Conservation (phyloP, 1,139 yeast genomes). For the Saccharomyces hybrid region DNA sequence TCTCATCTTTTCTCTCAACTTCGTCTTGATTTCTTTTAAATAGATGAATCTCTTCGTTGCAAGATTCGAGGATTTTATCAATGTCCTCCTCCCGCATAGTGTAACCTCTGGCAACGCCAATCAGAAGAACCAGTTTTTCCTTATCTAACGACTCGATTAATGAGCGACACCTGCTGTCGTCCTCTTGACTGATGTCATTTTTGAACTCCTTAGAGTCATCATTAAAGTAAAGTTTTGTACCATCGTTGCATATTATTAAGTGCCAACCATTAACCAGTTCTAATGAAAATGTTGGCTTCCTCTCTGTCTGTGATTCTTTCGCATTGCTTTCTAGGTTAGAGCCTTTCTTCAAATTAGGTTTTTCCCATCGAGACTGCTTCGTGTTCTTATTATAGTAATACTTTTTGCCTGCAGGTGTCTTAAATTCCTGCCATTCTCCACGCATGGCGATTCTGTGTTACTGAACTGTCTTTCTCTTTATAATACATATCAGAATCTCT, state of each 20-base stretch:
- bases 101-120: slow-evolving; percentile 44
- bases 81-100: slow-evolving; percentile 4
- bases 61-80: slow-evolving; percentile 21
- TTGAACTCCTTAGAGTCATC: slow-evolving; percentile 1
- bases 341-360: slow-evolving; percentile 43
- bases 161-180: slow-evolving; percentile 30
- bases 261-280: slow-evolving; percentile 34
- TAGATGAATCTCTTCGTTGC: slow-evolving; percentile 14
- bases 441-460: background rate
- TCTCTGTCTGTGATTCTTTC: slow-evolving; percentile 1
- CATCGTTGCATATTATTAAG: slow-evolving; percentile 39
- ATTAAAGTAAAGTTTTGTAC: slow-evolving; percentile 41
- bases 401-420: slow-evolving; percentile 57
- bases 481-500: background rate
- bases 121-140: slow-evolving; percentile 33
- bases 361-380: slow-evolving; percentile 72
- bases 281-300: slow-evolving; percentile 14
- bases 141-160: slow-evolving; percentile 32
- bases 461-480: background rate
- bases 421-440: slow-evolving; percentile 54
- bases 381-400: slow-evolving; percentile 68
- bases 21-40: slow-evolving; percentile 4
- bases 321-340: background rate
- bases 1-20: slow-evolving; percentile 3
- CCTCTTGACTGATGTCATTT: background rate